These are phyloP conservation scores for Cardamine resedifolia DNA, from an alignment of 345 rosid genomes.

Conservation along the genomic window DNA sequence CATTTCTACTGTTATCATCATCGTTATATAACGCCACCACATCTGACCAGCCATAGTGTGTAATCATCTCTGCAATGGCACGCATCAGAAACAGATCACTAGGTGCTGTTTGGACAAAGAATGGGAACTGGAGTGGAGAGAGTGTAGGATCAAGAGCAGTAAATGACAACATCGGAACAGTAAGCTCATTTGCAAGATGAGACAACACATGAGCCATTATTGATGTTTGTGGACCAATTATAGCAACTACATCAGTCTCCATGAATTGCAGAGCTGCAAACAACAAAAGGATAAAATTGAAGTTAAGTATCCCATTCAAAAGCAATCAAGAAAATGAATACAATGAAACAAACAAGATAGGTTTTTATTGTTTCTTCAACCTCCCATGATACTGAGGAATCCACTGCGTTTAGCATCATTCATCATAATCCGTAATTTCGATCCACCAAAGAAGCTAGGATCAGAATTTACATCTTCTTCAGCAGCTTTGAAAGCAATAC, in stretches of 20 bases:
- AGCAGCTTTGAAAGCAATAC: constrained; percentile 69
- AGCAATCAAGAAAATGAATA: neutral
- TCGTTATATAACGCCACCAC: constrained; percentile 67
- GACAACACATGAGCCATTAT: constrained; percentile 82
- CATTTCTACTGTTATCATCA: constrained; percentile 81
- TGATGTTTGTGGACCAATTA: constrained; percentile 83
- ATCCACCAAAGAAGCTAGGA: constrained; percentile 63
- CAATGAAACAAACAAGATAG: constrained; percentile 1
- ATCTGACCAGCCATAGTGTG: constrained; percentile 65
- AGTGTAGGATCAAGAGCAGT: constrained; percentile 81
- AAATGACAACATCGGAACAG: constrained; percentile 76
- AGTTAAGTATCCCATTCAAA: constrained; percentile 1
- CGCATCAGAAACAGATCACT: constrained; percentile 77
- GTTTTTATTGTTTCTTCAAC: constrained; percentile 32
- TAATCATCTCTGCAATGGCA: constrained; percentile 78
- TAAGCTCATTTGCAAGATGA: constrained; percentile 79
- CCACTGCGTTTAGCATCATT: constrained; percentile 69
- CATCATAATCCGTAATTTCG: constrained; percentile 48
- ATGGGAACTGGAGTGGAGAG: constrained; percentile 86
- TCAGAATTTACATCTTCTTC: constrained; percentile 70
- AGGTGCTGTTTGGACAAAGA: constrained; percentile 91
- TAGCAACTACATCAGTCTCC: constrained; percentile 85
- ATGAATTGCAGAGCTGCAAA: constrained; percentile 66
- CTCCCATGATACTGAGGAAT: constrained; percentile 71
- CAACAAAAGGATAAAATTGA: constrained; percentile 3